Base-by-base conservation (phyloP, 495 filamentous ascomycete species). In the Neurospora africana region DNA sequence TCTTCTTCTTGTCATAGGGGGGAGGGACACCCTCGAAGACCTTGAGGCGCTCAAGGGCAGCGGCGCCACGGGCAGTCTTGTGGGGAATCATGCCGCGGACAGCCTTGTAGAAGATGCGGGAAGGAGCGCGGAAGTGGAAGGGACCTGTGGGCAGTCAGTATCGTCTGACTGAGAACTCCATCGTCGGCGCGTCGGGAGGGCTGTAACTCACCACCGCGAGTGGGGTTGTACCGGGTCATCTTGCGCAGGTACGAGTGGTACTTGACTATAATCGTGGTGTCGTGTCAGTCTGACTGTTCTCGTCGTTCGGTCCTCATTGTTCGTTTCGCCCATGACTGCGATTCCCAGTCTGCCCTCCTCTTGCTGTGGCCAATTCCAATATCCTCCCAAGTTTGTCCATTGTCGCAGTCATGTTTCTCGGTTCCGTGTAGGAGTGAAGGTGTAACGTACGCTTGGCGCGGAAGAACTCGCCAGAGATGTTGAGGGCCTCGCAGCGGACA, bases 391-490 rank as follows among this genome's bases (percentile, higher is more conserved):
- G 15, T 43, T 30, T 44, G 39, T 27, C 47, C 40, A 38, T 38
- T 37, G 70, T 39, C 70, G 39, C 72, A 73, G 70, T 70, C 75
- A 37, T 21, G 15, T 72, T 47, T 30, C 70, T 70, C 72, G 39
- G 41, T 38, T 74, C 71, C 61, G 36, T 69, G 67, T 68, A 39
- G 38, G 68, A 71, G 68, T 70, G 68, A 73, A 69, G 70, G 47
- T 61, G 75, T 68, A 83, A 95, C 95, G 86, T 96, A 99, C 95
- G 91, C 90, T 99, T 99, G 79, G 94, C 90, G 81, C 95, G 93
- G 91, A 98, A 99, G 92, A 99, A 99, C 87, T 98, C 95, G 87
- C 95, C 95, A 79, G 95, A 99, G 89, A 99, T 98, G 90, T 98
- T 98, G 82, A 99, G 90, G 80, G 91, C 92, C 85, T 99, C 95